Percentiles rank a stretch among this genome's conserved stretches.
These are phyloP conservation scores for Rhizophlyctis rosea DNA, from an alignment of 192 early-diverging fungal species.

Conservation along the genomic window DNA sequence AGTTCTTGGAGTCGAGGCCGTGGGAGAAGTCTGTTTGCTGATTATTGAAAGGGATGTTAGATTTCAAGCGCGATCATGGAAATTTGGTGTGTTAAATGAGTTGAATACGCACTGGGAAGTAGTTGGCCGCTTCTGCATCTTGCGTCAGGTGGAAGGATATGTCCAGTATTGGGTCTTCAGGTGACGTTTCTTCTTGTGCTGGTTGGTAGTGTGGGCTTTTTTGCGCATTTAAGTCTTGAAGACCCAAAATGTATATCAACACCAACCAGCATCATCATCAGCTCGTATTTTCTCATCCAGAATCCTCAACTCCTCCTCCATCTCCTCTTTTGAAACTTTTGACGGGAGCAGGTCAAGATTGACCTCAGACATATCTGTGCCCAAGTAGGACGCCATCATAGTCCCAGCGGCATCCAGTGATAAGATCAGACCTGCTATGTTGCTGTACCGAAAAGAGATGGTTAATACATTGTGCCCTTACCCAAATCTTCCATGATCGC, in stretches of 20 bases:
- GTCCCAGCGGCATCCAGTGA: not conserved
- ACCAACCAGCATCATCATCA: not conserved
- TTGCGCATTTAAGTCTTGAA: not conserved
- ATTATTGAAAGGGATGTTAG: not conserved
- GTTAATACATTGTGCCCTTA: not conserved
- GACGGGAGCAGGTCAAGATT: not conserved
- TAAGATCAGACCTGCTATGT: not conserved
- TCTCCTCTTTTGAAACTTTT: not conserved
- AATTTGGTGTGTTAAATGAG: not conserved
- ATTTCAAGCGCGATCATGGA: not conserved
- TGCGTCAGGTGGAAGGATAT: not conserved
- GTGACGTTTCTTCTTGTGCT: not conserved
- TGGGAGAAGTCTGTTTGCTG: not conserved
- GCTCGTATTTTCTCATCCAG: not conserved
- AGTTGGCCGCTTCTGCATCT: not conserved
- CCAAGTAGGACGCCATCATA: not conserved
- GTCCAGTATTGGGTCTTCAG: not conserved
- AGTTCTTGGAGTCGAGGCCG: not conserved
- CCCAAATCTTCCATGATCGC: not conserved
- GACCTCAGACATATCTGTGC: not conserved
- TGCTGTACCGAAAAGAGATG: not conserved
- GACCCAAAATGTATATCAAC: not conserved
- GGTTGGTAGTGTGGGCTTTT: not conserved
- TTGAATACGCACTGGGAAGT: not conserved
- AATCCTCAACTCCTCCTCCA: not conserved